Evolutionary conservation across 2,329 filamentous ascomycete species (phyloP).

Genomic region (Tympanopsis confertula): DNA sequence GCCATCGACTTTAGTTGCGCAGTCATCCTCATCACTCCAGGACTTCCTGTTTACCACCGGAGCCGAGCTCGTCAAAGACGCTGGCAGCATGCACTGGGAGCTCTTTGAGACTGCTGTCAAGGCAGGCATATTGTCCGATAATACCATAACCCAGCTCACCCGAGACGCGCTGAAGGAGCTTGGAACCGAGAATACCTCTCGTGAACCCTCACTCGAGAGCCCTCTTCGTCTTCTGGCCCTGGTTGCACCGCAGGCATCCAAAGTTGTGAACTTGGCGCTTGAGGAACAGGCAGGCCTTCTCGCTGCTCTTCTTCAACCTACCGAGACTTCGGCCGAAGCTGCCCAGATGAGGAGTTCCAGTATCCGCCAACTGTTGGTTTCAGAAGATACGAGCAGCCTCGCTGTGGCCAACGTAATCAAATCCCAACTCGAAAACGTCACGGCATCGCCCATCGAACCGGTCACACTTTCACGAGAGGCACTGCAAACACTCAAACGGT

Average conservation of each 20-base stretch:
- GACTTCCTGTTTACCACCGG: conserved; percentile 28
- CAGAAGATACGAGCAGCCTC: neutral
- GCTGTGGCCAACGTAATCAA: neutral
- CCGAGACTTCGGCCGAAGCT: conserved; percentile 25
- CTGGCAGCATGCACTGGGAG: conserved; percentile 20
- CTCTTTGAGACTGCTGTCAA: conserved; percentile 35
- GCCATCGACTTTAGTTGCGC: conserved; percentile 24
- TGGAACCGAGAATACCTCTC: conserved; percentile 5
- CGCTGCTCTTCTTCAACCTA: conserved; percentile 38
- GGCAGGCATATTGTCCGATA: conserved; percentile 25
- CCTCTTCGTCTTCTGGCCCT: conserved; percentile 34
- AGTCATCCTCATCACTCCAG: conserved; percentile 29
- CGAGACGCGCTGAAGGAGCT: conserved; percentile 16
- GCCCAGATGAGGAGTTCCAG: neutral
- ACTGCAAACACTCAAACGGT: conserved; percentile 21
- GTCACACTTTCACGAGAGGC: conserved; percentile 40
- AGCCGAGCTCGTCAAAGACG: conserved; percentile 21
- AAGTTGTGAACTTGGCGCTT: conserved; percentile 30
- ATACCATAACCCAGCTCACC: conserved; percentile 18
- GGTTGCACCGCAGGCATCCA: conserved; percentile 29
- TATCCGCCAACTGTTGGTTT: neutral
- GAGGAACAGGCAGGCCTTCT: conserved; percentile 35
- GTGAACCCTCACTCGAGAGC: conserved; percentile 9
- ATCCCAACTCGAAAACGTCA: conserved; percentile 1
- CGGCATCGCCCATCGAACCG: conserved; percentile 23